Evolutionary conservation across 495 filamentous ascomycete species (phyloP), one percentile per base, ranked within the genome.

Genomic region (Penicillium odoratum): DNA sequence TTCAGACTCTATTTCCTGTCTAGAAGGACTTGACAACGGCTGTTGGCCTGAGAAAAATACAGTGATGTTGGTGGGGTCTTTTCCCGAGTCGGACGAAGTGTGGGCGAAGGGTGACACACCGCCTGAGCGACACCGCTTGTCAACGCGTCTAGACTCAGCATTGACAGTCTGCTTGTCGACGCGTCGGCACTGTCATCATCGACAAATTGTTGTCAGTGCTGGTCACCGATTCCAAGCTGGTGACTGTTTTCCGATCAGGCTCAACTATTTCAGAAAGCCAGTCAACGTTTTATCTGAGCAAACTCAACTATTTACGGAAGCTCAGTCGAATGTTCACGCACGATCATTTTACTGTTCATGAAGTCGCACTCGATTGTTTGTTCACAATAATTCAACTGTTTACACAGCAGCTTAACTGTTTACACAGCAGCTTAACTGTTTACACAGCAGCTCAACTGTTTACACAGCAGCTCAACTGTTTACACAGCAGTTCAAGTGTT

Each of bases 21-120:
- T 5, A 48, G 45, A 29, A 48, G 26, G 45, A 48, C 45, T 48
- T 48, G 45, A 48, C 26, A 48, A 48, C 26, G 45, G 45, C 25
- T 48, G 45, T 48, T 48, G 45, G 45, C 45, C 45, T 48, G 13
- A 13, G 26, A 48, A 29, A 30, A 48, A 48, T 48, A 29, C 26
- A 48, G 45, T 48, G 26, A 29, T 48, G 45, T 48, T 2, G 45
- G 45, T 48, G 45, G 26, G 45, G 13, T 48, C 45, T 48, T 21
- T 21, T 21, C 21, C 21, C 21, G 21, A 21, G 21, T 21, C 21
- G 21, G 21, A 21, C 21, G 21, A 30, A 28, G 26, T n/a, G 26
- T 48, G 45, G 26, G 45, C 26, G 26, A 30, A 26, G 45, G 45
- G 10, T 48, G 45, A 48, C 45, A 48, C 45, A 48, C 45, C 45